Conservation (phyloP, 2,329 filamentous ascomycete species). For the Pseudocercospora macadamiae region DNA sequence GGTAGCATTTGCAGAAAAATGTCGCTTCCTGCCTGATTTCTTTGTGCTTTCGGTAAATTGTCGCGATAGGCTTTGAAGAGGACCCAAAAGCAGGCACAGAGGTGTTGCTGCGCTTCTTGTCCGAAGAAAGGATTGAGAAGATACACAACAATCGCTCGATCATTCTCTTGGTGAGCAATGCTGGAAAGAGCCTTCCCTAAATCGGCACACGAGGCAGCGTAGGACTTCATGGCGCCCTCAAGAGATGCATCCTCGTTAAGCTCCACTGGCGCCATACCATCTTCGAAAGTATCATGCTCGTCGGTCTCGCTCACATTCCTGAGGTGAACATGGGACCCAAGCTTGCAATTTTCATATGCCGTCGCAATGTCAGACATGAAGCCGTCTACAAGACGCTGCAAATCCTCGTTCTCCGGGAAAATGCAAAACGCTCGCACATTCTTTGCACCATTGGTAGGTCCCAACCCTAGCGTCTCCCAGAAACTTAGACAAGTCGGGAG, state of each 20-base stretch:
- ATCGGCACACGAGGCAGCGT: constrained; percentile 28
- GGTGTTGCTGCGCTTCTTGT: constrained; percentile 54
- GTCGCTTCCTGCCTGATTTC: constrained; percentile 52
- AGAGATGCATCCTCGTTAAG: constrained; percentile 24
- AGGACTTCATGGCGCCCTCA: constrained; percentile 27
- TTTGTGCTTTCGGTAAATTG: constrained; percentile 67
- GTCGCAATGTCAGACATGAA: constrained; percentile 71
- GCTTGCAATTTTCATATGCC: constrained; percentile 72
- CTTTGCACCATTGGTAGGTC: constrained; percentile 71
- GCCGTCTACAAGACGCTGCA: constrained; percentile 61
- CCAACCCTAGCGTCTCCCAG: constrained; percentile 79
- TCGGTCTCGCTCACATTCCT: constrained; percentile 42
- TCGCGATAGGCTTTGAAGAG: constrained; percentile 68
- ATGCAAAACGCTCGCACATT: constrained; percentile 72
- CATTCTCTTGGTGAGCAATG: constrained; percentile 40
- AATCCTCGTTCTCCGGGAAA: constrained; percentile 66
- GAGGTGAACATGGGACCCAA: constrained; percentile 62
- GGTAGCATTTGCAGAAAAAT: constrained; percentile 79
- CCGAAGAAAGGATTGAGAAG: constrained; percentile 68
- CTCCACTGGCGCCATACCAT: constrained; percentile 45
- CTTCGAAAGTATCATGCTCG: constrained; percentile 28
- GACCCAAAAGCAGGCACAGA: constrained; percentile 73
- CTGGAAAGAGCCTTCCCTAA: constrained; percentile 34
- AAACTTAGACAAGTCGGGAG: constrained; percentile 75
- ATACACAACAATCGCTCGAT: constrained; percentile 68